A percentile compares a stretch with the other conserved stretches of the same genome.
Conservation (phyloP, 306 rosid species). For the Sesbania bispinosa region DNA sequence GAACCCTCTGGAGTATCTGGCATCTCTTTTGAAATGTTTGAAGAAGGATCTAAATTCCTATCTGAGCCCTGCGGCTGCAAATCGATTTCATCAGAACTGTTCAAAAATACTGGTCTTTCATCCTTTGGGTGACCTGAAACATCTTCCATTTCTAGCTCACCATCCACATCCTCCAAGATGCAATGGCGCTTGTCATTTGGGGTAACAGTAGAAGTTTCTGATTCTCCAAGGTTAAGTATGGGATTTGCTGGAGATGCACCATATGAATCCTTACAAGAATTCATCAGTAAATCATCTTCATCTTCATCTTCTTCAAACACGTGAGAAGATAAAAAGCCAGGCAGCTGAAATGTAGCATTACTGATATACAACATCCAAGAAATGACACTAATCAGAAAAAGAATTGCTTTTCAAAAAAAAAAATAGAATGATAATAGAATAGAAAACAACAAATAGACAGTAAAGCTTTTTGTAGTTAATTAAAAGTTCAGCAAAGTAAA, state of each 20-base stretch:
- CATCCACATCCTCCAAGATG: conserved; percentile 96
- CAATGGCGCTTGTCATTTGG: conserved; percentile 92
- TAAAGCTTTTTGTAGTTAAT: not conserved
- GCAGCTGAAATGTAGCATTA: conserved; percentile 96
- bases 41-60: conserved; percentile 38
- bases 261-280: conserved; percentile 48
- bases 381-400: conserved; percentile 27
- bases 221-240: conserved; percentile 49
- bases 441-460: conserved; percentile 4
- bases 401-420: not conserved
- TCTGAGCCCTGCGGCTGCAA: conserved; percentile 43
- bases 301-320: conserved; percentile 85
- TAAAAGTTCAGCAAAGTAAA: conserved; percentile 7
- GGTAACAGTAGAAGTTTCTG: conserved; percentile 64
- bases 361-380: conserved; percentile 48
- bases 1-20: conserved; percentile 68
- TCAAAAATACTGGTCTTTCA: conserved; percentile 42
- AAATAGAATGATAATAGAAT: not conserved
- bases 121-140: conserved; percentile 91
- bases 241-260: conserved; percentile 51
- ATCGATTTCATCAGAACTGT: conserved; percentile 49
- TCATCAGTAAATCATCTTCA: conserved; percentile 61
- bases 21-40: conserved; percentile 41
- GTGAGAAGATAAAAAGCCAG: conserved; percentile 75
- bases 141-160: conserved; percentile 99